These are phyloP conservation scores for Apiotrichum domesticum DNA, from an alignment of 1,284 basidiomycete species.

Conservation along the genomic window DNA sequence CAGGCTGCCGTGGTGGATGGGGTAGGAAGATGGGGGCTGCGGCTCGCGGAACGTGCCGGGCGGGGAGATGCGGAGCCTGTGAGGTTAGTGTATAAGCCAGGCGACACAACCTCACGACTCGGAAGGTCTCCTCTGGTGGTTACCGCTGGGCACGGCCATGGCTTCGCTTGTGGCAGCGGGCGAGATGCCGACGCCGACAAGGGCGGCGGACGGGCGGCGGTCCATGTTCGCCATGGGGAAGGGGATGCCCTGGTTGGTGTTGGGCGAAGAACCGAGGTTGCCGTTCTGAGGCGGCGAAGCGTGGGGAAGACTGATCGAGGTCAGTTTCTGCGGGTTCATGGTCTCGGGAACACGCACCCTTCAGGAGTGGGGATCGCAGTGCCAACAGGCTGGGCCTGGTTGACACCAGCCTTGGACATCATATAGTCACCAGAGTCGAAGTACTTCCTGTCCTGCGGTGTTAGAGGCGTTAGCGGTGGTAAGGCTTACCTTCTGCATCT, in stretches of 20 bases:
- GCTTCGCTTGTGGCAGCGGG: conserved; percentile 35
- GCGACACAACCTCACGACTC: conserved; percentile 28
- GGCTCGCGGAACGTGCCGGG: conserved; percentile 35
- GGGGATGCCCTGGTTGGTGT: conserved; percentile 14
- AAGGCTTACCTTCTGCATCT: conserved; percentile 80
- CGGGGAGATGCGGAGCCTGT: conserved; percentile 30
- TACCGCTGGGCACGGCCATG: conserved; percentile 30
- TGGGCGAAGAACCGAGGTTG: conserved; percentile 41
- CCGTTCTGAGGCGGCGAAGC: conserved; percentile 39
- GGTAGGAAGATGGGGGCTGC: conserved; percentile 34
- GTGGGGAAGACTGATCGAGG: conserved; percentile 40
- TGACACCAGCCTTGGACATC: conserved; percentile 84
- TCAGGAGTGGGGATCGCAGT: conserved; percentile 93
- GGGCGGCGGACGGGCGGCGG: conserved; percentile 9
- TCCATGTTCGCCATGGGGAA: conserved; percentile 9
- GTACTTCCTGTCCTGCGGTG: conserved; percentile 81
- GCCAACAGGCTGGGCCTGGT: conserved; percentile 78
- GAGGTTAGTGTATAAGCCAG: conserved; percentile 13
- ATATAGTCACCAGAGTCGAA: conserved; percentile 98
- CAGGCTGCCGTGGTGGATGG: conserved; percentile 35
- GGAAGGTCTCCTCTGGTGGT: conserved; percentile 31
- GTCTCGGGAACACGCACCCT: conserved; percentile 57
- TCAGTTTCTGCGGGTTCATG: not conserved
- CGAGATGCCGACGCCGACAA: conserved; percentile 40
- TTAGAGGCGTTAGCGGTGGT: not conserved